phyloP scores from a whole-genome alignment of 2,329 filamentous ascomycete genomes.

The Arthrobotrys sinensis region DNA sequence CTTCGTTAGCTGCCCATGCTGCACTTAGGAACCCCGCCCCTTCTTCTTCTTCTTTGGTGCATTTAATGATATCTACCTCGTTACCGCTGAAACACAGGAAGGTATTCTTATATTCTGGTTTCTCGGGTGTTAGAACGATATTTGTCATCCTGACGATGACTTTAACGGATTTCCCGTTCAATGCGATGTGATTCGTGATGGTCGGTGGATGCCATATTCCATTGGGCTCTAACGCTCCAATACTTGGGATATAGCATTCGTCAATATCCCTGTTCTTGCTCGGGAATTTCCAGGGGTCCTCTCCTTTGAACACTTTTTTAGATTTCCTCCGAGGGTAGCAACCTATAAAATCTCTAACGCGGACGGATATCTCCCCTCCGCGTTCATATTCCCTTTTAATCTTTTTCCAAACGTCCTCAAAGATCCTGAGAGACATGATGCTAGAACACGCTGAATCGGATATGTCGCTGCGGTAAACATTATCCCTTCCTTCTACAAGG shows the following conservation, averaged over 20 bases:
- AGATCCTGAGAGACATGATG: neutral
- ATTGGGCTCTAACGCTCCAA: neutral
- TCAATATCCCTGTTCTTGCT: neutral
- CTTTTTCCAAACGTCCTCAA: neutral
- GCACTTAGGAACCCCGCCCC: no score
- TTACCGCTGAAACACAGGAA: no score
- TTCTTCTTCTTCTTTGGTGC: no score
- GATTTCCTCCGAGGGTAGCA: no score
- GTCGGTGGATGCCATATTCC: neutral
- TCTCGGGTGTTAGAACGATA: constrained; percentile 74
- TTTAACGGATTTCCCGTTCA: constrained; percentile 70
- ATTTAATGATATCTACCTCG: no score
- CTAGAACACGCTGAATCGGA: no score
- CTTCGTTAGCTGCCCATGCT: no score
- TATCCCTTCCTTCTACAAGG: neutral
- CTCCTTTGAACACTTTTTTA: neutral
- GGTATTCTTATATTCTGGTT: constrained; percentile 68
- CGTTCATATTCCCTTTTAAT: neutral
- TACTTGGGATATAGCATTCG: no score
- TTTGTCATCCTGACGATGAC: constrained; percentile 76
- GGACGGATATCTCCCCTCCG: no score
- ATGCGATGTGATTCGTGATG: neutral
- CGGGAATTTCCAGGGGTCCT: neutral
- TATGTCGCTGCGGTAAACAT: no score
- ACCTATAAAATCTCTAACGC: no score